Percentiles rank a stretch among this genome's conserved stretches.
These are phyloP conservation scores for Botrytis elliptica DNA, from an alignment of 2,329 filamentous ascomycete genomes.

Conservation along the genomic window DNA sequence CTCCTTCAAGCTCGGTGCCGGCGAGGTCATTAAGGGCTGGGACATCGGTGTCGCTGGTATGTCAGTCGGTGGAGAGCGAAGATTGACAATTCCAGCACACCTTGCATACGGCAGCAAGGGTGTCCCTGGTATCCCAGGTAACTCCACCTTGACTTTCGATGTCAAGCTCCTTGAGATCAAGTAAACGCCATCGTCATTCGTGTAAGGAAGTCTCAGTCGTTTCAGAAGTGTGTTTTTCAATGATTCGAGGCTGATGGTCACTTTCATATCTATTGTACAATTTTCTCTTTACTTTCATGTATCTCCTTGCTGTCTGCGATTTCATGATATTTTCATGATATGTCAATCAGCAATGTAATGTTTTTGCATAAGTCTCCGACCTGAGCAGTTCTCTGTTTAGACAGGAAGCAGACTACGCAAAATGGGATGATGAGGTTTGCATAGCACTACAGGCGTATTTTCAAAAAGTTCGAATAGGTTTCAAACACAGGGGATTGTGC, in stretches of 20 bases:
- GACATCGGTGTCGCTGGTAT: conserved; percentile 93
- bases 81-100: conserved; percentile 82
- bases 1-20: conserved; percentile 88
- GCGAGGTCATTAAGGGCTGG: conserved; percentile 99
- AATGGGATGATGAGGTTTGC: conserved; percentile 39
- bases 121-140: conserved; percentile 81
- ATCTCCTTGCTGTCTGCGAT: conserved; percentile 23
- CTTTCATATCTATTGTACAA: conserved; percentile 36
- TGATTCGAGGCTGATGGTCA: conserved; percentile 24
- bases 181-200: conserved; percentile 47
- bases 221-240: conserved; percentile 23
- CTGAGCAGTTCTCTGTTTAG: conserved; percentile 34
- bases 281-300: conserved; percentile 27
- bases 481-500: conserved; percentile 16
- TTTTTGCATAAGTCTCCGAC: conserved; percentile 40
- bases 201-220: neutral
- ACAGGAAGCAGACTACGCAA: conserved; percentile 34
- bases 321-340: conserved; percentile 10
- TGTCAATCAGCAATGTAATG: conserved; percentile 19
- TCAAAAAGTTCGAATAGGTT: conserved; percentile 36
- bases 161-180: conserved; percentile 83
- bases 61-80: conserved; percentile 88
- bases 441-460: conserved; percentile 38
- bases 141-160: conserved; percentile 91
- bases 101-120: conserved; percentile 87